Percentiles rank a stretch among this genome's conserved stretches.
Evolutionary conservation across 2,329 filamentous ascomycete genomes (phyloP).

Genomic region (Diatrype stigma): DNA sequence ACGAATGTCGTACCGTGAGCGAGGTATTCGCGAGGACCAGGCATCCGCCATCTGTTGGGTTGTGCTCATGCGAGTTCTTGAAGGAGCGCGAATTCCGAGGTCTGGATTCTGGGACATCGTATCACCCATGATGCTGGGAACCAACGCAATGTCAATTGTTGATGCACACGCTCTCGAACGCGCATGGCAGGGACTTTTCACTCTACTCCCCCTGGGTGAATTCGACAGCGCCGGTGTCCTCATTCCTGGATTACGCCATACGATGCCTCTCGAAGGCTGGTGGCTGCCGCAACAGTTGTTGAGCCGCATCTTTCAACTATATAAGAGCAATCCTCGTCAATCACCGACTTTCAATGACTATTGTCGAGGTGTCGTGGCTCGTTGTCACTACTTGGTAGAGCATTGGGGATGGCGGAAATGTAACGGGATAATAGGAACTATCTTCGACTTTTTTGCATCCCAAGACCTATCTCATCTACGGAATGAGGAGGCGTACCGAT

Average conservation of each 20-base stretch:
- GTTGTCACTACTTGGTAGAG: conserved; percentile 59
- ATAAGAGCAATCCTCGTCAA: conserved; percentile 51
- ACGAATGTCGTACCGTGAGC: conserved; percentile 40
- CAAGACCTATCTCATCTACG: conserved; percentile 58
- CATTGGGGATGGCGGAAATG: conserved; percentile 64
- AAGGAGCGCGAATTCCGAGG: conserved; percentile 45
- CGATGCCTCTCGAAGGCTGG: conserved; percentile 54
- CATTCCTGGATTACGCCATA: conserved; percentile 33
- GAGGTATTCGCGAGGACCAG: conserved; percentile 47
- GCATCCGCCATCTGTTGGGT: conserved; percentile 53
- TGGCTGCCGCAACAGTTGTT: conserved; percentile 52
- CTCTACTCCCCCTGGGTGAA: conserved; percentile 56
- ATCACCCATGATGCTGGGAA: conserved; percentile 38
- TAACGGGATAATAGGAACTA: conserved; percentile 52
- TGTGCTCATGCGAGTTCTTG: conserved; percentile 50
- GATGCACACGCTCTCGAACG: conserved; percentile 49
- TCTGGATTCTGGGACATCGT: conserved; percentile 59
- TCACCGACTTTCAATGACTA: conserved; percentile 62
- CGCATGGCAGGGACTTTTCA: conserved; percentile 56
- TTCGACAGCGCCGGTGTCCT: conserved; percentile 53
- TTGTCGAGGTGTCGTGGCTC: conserved; percentile 52
- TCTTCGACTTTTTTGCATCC: conserved; percentile 66
- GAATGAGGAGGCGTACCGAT: conserved; percentile 60
- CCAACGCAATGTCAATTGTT: conserved; percentile 29
- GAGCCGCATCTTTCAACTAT: conserved; percentile 54